Percentiles rank a stretch among this genome's conserved stretches.
Evolutionary conservation across 2,329 filamentous ascomycete genomes (phyloP).

Genomic region (Iodosphaeria phyllophila): DNA sequence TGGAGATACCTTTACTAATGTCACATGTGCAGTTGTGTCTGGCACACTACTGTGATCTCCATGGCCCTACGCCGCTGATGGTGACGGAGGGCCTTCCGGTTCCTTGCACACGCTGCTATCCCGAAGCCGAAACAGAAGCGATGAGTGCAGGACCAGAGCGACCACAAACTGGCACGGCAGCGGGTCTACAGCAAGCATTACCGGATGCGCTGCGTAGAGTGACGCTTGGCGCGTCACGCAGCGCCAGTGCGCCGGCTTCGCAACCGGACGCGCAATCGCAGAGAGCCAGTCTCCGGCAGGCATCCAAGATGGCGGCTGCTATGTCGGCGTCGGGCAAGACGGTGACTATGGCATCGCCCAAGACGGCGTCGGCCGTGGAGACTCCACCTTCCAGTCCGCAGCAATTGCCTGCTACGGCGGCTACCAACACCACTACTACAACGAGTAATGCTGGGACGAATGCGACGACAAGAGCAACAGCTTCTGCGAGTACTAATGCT

Average conservation of each 20-base stretch:
- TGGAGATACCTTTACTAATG: conserved; percentile 17
- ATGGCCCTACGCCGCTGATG: conserved; percentile 51
- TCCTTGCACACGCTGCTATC: conserved; percentile 39
- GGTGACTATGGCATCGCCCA: conserved; percentile 11
- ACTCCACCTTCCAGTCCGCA: conserved; percentile 40
- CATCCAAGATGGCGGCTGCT: conserved; percentile 13
- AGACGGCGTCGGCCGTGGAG: conserved; percentile 25
- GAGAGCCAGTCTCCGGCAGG: conserved; percentile 21
- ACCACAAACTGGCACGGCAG: conserved; percentile 20
- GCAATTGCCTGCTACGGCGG: conserved; percentile 15
- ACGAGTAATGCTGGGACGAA: conserved; percentile 7
- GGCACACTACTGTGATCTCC: conserved; percentile 52
- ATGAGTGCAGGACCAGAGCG: too few relatives aligned
- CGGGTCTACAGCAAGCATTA: conserved; percentile 16
- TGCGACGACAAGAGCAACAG: too few relatives aligned
- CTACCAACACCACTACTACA: conserved; percentile 3
- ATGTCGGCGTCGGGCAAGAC: too few relatives aligned
- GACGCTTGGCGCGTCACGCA: conserved; percentile 21
- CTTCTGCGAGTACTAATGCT: too few relatives aligned
- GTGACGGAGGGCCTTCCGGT: conserved; percentile 48
- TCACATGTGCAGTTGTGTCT: conserved; percentile 40
- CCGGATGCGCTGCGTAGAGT: conserved; percentile 28
- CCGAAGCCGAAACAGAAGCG: conserved; percentile 18
- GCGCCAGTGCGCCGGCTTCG: conserved; percentile 22
- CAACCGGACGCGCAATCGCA: conserved; percentile 25